Evolutionary conservation across 2,329 filamentous ascomycete genomes (phyloP).

Genomic region (Colletotrichum euphorbiae): DNA sequence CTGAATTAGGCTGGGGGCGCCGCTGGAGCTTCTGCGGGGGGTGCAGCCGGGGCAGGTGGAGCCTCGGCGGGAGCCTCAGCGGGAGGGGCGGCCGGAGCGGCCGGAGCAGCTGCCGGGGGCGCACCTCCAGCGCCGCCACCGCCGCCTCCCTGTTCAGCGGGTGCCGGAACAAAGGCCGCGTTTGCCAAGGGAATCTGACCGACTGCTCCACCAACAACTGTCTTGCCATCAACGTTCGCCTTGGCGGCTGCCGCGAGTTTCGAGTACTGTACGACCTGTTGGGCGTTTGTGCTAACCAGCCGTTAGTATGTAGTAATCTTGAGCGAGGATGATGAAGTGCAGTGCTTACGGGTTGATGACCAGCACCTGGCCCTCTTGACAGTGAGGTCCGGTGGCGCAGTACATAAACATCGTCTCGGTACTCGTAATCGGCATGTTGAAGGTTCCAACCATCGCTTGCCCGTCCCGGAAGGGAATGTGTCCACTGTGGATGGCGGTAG

Average conservation of each 20-base stretch:
- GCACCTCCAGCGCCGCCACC: slow-evolving; percentile 5
- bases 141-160: slow-evolving; percentile 30
- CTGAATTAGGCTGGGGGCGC: neutral
- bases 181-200: slow-evolving; percentile 46
- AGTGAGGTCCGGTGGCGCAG: slow-evolving; percentile 61
- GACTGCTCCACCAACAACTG: slow-evolving; percentile 46
- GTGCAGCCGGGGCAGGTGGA: slow-evolving; percentile 6
- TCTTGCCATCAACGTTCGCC: slow-evolving; percentile 45
- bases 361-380: slow-evolving; percentile 62
- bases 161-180: slow-evolving; percentile 46
- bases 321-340: slow-evolving; percentile 22
- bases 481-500: slow-evolving; percentile 53
- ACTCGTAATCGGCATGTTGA: slow-evolving; percentile 58
- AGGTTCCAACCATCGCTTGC: slow-evolving; percentile 55
- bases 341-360: slow-evolving; percentile 59
- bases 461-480: slow-evolving; percentile 54
- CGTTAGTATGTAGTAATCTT: slow-evolving; percentile 24
- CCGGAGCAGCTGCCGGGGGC: slow-evolving; percentile 7
- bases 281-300: slow-evolving; percentile 41
- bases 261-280: slow-evolving; percentile 47
- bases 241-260: slow-evolving; percentile 42
- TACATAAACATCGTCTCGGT: slow-evolving; percentile 62
- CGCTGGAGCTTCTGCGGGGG: neutral
- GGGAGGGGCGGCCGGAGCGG: slow-evolving; percentile 5
- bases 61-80: neutral